These are phyloP conservation scores for Colletotrichum graminicola DNA, from an alignment of 2,329 filamentous ascomycete genomes.

Conservation along the genomic window DNA sequence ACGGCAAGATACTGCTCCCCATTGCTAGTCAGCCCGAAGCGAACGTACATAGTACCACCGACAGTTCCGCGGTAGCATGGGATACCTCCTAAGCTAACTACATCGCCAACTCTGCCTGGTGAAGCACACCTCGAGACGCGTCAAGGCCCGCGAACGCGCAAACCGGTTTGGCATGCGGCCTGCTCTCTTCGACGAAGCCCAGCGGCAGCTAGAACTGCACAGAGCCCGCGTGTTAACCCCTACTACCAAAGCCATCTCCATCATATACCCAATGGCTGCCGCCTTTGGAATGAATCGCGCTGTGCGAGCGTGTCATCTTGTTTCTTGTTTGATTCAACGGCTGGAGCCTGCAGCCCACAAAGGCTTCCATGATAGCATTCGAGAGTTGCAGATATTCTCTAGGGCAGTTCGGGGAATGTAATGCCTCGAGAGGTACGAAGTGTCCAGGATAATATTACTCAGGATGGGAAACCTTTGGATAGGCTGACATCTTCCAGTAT, in stretches of 20 bases:
- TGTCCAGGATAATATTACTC: background rate
- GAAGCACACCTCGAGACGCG: conserved; percentile 44
- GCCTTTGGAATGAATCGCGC: conserved; percentile 39
- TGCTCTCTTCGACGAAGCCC: conserved; percentile 45
- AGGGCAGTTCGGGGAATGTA: conserved; percentile 43
- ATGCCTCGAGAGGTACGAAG: conserved; percentile 43
- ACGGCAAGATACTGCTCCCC: conserved; percentile 1
- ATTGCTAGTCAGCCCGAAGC: background rate
- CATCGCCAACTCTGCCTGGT: background rate
- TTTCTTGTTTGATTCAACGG: conserved; percentile 42
- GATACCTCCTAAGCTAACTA: background rate
- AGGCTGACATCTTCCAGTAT: conserved; percentile 3
- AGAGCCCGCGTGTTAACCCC: conserved; percentile 41
- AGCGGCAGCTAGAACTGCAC: conserved; percentile 45
- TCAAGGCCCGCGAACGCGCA: conserved; percentile 38
- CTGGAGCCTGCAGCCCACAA: background rate
- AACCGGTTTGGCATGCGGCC: conserved; percentile 41
- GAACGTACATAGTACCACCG: background rate
- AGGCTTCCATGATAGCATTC: background rate
- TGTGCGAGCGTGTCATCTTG: conserved; percentile 44
- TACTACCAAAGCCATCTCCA: conserved; percentile 45
- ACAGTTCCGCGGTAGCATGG: background rate
- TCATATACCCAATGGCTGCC: conserved; percentile 42
- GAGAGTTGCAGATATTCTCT: conserved; percentile 26
- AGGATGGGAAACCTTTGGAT: background rate